Conservation (phyloP, 495 filamentous ascomycete species). For the Apodospora peruviana region DNA sequence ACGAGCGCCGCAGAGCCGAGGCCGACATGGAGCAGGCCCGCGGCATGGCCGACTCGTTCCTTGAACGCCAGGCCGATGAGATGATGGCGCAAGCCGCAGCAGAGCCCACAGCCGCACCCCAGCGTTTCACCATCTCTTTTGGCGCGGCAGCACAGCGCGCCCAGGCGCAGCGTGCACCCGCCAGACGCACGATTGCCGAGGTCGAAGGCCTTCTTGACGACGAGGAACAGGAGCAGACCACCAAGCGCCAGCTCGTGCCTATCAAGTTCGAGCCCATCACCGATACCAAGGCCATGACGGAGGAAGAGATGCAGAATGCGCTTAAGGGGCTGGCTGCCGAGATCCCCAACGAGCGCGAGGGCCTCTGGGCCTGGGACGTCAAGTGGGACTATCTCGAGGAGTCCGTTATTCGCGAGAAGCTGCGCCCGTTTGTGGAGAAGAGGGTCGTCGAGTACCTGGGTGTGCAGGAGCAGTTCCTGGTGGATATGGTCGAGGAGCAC, state of each 20-base stretch:
- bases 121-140: conserved; percentile 90
- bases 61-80: conserved; percentile 82
- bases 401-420: conserved; percentile 73
- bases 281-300: conserved; percentile 63
- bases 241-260: conserved; percentile 77
- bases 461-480: conserved; percentile 91
- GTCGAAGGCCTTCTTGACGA: conserved; percentile 92
- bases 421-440: conserved; percentile 94
- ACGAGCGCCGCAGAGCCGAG: conserved; percentile 61
- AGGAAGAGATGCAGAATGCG: conserved; percentile 78
- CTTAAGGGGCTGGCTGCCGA: conserved; percentile 77
- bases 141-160: conserved; percentile 81
- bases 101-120: conserved; percentile 61
- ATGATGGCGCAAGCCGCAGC: conserved; percentile 58
- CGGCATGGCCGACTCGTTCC: conserved; percentile 88
- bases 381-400: conserved; percentile 94
- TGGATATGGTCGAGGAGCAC: conserved; percentile 87
- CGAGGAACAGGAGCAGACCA: conserved; percentile 71
- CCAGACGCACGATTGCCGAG: conserved; percentile 79
- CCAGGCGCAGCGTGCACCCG: conserved; percentile 58
- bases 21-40: conserved; percentile 72
- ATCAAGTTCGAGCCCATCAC: conserved; percentile 82
- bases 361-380: conserved; percentile 86
- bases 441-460: conserved; percentile 96
- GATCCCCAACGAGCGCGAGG: conserved; percentile 81